Evolutionary conservation across 805 yeast genomes (phyloP).

Genomic region (Komagataella kurtzmanii): DNA sequence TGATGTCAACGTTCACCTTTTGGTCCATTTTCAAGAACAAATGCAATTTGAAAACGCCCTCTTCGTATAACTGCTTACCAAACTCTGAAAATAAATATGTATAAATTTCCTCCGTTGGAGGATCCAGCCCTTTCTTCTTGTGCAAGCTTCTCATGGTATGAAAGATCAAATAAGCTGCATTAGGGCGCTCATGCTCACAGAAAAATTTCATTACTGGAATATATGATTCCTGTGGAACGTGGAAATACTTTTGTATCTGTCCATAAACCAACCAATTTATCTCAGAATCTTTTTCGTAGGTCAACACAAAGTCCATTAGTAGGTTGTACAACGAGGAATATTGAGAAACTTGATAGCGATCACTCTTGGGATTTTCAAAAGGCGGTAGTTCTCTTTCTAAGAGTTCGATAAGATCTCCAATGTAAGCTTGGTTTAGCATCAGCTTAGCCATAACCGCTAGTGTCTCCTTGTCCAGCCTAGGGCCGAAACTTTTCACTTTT

Average conservation of each 20-base stretch:
- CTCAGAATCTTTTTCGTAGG: constrained; percentile 21
- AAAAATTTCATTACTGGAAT: constrained; percentile 46
- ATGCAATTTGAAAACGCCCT: constrained; percentile 55
- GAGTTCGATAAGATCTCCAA: constrained; percentile 26
- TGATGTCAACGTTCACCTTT: constrained; percentile 38
- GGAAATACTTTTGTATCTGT: constrained; percentile 38
- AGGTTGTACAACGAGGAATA: constrained; percentile 25
- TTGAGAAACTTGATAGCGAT: constrained; percentile 7
- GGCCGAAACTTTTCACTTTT: constrained; percentile 9
- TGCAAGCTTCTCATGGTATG: constrained; percentile 43
- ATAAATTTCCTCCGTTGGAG: constrained; percentile 45
- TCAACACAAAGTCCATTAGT: constrained; percentile 29
- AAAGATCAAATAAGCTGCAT: constrained; percentile 50
- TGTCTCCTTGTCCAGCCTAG: constrained; percentile 21
- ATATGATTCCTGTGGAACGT: constrained; percentile 44
- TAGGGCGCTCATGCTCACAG: constrained; percentile 38
- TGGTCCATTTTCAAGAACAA: constrained; percentile 51
- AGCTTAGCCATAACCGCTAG: constrained; percentile 22
- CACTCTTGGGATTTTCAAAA: constrained; percentile 4
- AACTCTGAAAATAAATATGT: constrained; percentile 45
- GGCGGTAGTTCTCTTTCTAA: constrained; percentile 25
- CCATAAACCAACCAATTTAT: constrained; percentile 51
- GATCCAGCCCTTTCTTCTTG: constrained; percentile 36
- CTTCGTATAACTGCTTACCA: constrained; percentile 43
- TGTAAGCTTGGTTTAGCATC: constrained; percentile 19